Evolutionary conservation across 805 yeast genomes (phyloP), one percentile per base, ranked within the genome.

Genomic region (Yamadazyma endophytica): DNA sequence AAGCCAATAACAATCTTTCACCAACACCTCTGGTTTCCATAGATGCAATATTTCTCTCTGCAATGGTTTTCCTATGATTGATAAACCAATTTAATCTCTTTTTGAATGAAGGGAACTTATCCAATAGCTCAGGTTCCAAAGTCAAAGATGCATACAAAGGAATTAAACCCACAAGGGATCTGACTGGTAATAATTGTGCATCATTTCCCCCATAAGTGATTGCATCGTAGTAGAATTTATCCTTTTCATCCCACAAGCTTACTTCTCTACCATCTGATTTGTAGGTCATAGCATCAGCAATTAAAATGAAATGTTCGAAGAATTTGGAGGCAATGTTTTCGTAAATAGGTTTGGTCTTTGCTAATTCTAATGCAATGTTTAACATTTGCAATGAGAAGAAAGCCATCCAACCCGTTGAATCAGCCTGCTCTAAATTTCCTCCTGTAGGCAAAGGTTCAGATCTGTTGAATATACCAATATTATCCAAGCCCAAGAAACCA

Each of bases 331-430:
- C 96, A 56, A 87, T 84, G 55, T 87, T 92, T 60, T 88, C 96
- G 60, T 89, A 89, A 13, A 84, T 92, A 0, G 84, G 79, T 42
- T 86, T 78, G 28, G 80, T 77, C 54, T 83, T 86, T 13, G 96
- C 90, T 47, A 88, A 72, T 57, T 89, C 96, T 40, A 88, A 70
- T 0, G 96, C 89, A 52, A 89, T 89, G 56, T 86, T 88, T 58
- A 89, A 73, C 96, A 88, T 87, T 52, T 83, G 89, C 48, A 89
- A 68, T 18, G 83, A 75, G 62, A 82, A 88, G 64, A 90, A 88
- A 0, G 95, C 96, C 92, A 88, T 85, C 97, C 97, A 88, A 17
- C 96, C 96, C 8, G 97, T 89, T 11, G 95, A 83, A 59, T 88
- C 97, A 0, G 96, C 95, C 58, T 88, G 97, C 52, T 86, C 94